Base-by-base conservation (phyloP, 2,329 filamentous ascomycete genomes). In the Ascochyta koolunga region DNA sequence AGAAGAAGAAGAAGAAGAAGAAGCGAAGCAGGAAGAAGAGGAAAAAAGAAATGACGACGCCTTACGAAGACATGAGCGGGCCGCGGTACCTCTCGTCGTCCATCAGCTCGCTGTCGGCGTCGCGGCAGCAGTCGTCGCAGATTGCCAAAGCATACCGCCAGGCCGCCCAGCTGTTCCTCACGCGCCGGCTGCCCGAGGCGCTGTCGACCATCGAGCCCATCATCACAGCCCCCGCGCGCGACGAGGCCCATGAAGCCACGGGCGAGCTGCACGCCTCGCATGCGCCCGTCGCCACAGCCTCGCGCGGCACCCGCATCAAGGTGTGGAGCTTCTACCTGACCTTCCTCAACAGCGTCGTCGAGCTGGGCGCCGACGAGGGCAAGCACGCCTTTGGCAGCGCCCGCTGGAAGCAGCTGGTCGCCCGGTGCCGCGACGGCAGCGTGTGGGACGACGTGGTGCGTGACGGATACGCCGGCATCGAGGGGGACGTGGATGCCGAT, bases 291-390 rank as follows among this genome's bases (percentile, higher is more conserved):
- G 88, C 90, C 48, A 85, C 83, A 59, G 91, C 91, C 47, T 93
- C 90, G 36, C 86, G 89, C 62, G 89, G 88, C 27, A 95, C 91
- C 52, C 83, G 93, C 61, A 89, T 96, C 74, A 99, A 98, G 77
- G 89, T 98, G 60, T 99, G 95, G 95, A 96, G 92, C 75, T 83
- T 99, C 67, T 99, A 98, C 73, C 83, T 98, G 61, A 96, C 93
- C 16, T 89, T 97, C 44, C 81, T 98, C 59, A 96, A 97, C 78
- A 89, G 91, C 33, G 89, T 97, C 60, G 81, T 96, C 31, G 93
- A 98, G 69, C 81, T 98, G 70, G 91, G 92, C 50, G 82, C 90
- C 1, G 91, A 96, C 63, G 93, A 97, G 74, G 95, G 93, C 43
- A 96, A 95, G 78, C 85, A 88, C 45, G 84, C 88, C 11, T 96